Base-by-base conservation (phyloP, 78 protist species). In the Emiliania huxleyi region DNA sequence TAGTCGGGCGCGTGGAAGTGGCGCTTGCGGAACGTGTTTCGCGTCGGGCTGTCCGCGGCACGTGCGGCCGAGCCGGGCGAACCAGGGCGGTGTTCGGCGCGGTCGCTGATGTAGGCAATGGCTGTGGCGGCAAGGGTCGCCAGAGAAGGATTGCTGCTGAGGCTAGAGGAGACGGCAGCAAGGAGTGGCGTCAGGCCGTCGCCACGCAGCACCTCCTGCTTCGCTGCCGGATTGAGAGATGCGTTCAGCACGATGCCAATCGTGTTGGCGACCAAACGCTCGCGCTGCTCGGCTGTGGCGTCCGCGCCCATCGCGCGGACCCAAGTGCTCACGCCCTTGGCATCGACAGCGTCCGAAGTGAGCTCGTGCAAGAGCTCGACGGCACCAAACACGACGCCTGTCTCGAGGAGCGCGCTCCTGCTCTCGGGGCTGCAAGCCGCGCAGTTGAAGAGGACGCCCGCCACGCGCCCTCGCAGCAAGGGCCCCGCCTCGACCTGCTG, bases 1-100 rank as follows among this genome's bases (percentile, higher is more conserved):
- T n/a, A n/a, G n/a, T n/a, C n/a, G n/a, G n/a, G n/a, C 48, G 85
- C 44, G 46, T 77, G 85, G 46, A 77, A 77, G 85, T 26, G 85
- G 2, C 1, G 11, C 26, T 77, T 77, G 18, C 35, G 25, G 48
- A 22, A 21, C 8, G 85, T 77, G 3, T 23, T 4, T 15, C 29
- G 48, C 8, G 85, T 22, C 2, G 85, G 48, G n/a, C n/a, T 48
- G 19, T 77, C 85, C 33, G 18, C 11, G 15, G 85, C 2, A 23
- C 33, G 44, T 29, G 23, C 19, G 23, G 18, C 40, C 49, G 85
- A 77, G 44, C 15, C 4, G 48, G 85, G 85, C 44, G 85, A 77
- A 3, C 85, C 85, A 0, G 85, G 85, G 22, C 85, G 85, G 6
- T 2, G 46, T 48, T 77, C 85, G 3, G 85, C 44, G 23, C 23